Conservation (phyloP, 2,329 filamentous ascomycete species). For the Pseudopyricularia javanii region DNA sequence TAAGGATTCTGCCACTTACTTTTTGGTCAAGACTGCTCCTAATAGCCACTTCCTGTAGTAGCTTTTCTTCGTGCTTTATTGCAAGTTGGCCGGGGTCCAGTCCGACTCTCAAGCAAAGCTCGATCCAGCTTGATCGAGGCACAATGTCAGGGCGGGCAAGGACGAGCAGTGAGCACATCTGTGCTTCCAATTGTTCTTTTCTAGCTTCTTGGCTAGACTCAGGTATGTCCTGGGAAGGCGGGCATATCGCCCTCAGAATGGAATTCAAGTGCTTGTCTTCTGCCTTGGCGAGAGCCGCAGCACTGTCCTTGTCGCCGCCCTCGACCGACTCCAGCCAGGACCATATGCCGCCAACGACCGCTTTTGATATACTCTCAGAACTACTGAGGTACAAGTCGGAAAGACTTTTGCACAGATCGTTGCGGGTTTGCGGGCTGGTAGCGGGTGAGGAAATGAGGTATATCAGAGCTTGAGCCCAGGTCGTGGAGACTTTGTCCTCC, state of each 20-base stretch:
- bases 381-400: conserved; percentile 51
- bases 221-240: conserved; percentile 36
- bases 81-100: conserved; percentile 75
- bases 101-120: conserved; percentile 66
- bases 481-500: conserved; percentile 39
- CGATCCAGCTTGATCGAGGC: conserved; percentile 75
- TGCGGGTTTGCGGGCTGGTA: conserved; percentile 50
- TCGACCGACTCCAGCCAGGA: conserved; percentile 60
- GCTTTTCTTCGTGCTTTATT: conserved; percentile 44
- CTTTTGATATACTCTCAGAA: conserved; percentile 44
- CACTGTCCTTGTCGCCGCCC: conserved; percentile 64
- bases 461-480: conserved; percentile 81
- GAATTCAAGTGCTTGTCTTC: conserved; percentile 51
- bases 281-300: conserved; percentile 52
- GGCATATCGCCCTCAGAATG: conserved; percentile 50
- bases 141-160: conserved; percentile 69
- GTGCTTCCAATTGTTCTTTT: conserved; percentile 43
- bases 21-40: conserved; percentile 36
- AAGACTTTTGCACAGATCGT: conserved; percentile 48
- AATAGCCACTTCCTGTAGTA: conserved; percentile 55
- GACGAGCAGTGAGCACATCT: conserved; percentile 67
- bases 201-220: conserved; percentile 26
- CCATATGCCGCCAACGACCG: conserved; percentile 67
- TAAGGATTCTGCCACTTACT: conserved; percentile 21
- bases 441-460: conserved; percentile 57